Percentiles rank a stretch among this genome's conserved stretches.
Evolutionary conservation across 306 rosid genomes (phyloP).

Genomic region (Elaeagnus macrophylla): DNA sequence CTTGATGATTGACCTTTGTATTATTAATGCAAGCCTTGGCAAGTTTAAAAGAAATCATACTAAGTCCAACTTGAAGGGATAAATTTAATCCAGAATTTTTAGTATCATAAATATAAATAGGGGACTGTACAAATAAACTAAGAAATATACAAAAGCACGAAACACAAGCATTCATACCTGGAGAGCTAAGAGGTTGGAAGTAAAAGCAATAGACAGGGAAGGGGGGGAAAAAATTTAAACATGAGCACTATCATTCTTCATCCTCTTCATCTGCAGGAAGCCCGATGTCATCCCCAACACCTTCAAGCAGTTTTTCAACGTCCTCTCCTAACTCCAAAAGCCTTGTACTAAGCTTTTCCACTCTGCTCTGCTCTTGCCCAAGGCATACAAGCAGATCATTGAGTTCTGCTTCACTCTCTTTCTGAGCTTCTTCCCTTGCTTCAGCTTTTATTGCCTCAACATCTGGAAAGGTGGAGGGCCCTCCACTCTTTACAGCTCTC

Average conservation of each 20-base stretch:
- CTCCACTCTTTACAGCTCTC: conserved; percentile 45
- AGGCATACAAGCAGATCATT: conserved; percentile 91
- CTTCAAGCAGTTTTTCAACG: conserved; percentile 71
- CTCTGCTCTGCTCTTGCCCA: conserved; percentile 96
- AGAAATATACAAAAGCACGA: no score
- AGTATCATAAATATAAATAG: no score
- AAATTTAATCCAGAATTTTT: no score
- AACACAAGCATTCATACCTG: neutral
- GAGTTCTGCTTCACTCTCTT: conserved; percentile 87
- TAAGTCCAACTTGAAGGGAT: no score
- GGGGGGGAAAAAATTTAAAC: conserved; percentile 1
- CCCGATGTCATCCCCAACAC: conserved; percentile 68
- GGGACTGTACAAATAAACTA: no score
- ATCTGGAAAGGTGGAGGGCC: conserved; percentile 35
- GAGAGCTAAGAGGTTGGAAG: neutral
- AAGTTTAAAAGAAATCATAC: no score
- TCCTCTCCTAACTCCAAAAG: conserved; percentile 86
- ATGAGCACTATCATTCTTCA: conserved; percentile 14
- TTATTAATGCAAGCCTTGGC: no score
- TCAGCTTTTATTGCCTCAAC: conserved; percentile 71
- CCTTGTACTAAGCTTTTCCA: conserved; percentile 63
- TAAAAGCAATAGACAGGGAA: neutral
- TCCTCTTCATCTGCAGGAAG: conserved; percentile 45
- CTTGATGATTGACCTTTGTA: no score
- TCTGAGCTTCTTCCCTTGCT: conserved; percentile 94